Base-by-base conservation (phyloP, 1,139 yeast species). In the Taiozyma sp. region DNA sequence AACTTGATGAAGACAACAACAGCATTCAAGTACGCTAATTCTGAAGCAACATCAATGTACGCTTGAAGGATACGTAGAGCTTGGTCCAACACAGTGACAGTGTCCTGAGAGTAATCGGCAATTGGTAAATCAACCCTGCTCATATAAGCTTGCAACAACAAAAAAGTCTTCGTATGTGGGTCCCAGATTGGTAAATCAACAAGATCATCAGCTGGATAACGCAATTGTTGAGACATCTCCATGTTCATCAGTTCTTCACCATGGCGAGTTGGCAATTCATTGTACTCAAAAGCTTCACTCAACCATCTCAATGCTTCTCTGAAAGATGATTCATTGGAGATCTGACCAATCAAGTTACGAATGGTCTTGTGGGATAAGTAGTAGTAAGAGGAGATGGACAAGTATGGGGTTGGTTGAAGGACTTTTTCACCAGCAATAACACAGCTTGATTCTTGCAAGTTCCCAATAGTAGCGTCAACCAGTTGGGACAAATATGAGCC, bases 61-160 rank as follows among this genome's bases (percentile, higher is more conserved):
- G 98, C 97, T 65, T 93, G 99, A 52, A 91, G 72, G 56, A 93
- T 87, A 79, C 99, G 96, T 62, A 95, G 75, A 6, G 96, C 83
- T 70, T 93, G 99, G 64, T 93, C 99, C 54, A 95, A 73, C 5
- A 95, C 96, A 0, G 98, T 86, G 23, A 91, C 82, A 0, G 97
- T 91, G 69, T 93, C 99, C 64, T 93, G 98, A 14, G 88, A 76
- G 66, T 95, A 95, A 73, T 93, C 99, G 1, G 96, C 95, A 64
- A 95, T 89, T 2, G 99, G 99, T 48, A 93, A 72, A 55, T 89
- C 96, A 13, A 87, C 78, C 52, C 96, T 75, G 53, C 87, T 79
- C 79, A 95, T 80, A 63, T 81, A 90, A 0, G 98, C 97, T 67
- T 95, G 98, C 14, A 93, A 67, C 54, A 93, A 75, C 58, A 93